Evolutionary conservation across 768 basidiomycete genomes (phyloP), one percentile per base, ranked within the genome.

Genomic region (Amanita thiersii): DNA sequence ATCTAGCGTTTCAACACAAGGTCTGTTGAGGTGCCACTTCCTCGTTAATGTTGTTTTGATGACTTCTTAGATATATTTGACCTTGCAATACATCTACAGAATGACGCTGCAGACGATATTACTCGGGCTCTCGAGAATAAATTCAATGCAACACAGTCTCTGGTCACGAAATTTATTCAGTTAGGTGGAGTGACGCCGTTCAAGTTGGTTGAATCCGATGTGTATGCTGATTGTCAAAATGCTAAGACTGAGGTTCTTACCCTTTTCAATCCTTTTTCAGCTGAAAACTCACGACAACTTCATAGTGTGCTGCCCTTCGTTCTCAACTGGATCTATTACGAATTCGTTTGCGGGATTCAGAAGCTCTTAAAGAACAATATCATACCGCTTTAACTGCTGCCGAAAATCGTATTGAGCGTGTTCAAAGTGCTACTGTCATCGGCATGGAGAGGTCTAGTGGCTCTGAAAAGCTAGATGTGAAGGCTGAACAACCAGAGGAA

Each of bases 361-460:
- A 76, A 49, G 54, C 59, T 19, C 68, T 73, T 49, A 71, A 64
- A 40, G 68, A 74, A 20, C 59, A 58, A 49, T 75, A 70, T 47
- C 67, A 68, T 43, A 62, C 67, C 26, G 67, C 72, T 15, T 74
- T 86, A 21, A 54, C 70, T 11, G 59, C 61, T 4, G 70, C 77
- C 1, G 79, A 86, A 57, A 77, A 64, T 43, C 78, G 79, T 17
- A 59, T 74, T 29, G 84, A 85, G 47, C 70, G 84, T 41, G 51
- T 73, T 19, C 69, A 64, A 46, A 83, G 81, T 49, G 61, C 61
- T 33, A 70, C 75, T 0, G 72, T 82, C 9, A 57, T 57, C 26
- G 63, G 66, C n/a, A 57, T 73, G 47, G 70, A 73, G 50, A 53
- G 60, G 17, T 66, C 60, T 42, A 50, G 62, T 37, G 52, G 52